Percentiles rank a stretch among this genome's conserved stretches.
Conservation (phyloP, 1,284 basidiomycete species). For the Ustilago loliicola region DNA sequence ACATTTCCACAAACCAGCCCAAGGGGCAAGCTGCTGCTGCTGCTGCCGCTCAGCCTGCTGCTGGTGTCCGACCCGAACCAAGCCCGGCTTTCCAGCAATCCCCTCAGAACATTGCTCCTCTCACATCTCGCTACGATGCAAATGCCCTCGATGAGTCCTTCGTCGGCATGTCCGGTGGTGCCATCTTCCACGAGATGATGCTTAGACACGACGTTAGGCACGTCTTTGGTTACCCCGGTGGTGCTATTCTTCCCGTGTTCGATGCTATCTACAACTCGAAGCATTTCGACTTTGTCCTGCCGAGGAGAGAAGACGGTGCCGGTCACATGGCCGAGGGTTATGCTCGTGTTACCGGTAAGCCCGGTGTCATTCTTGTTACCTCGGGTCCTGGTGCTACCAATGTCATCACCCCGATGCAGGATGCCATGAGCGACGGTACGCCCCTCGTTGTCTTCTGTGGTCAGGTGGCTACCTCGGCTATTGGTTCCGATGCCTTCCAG, state of each 20-base stretch:
- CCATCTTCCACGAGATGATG: constrained; percentile 99
- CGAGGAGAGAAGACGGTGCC: constrained; percentile 96
- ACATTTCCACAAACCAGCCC: constrained; percentile 56
- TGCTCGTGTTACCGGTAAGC: constrained; percentile 95
- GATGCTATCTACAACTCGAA: constrained; percentile 98
- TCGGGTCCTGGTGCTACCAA: constrained; percentile 98
- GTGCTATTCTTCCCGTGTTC: constrained; percentile 97
- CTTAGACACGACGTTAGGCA: constrained; percentile 95
- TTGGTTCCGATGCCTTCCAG: constrained; percentile 98
- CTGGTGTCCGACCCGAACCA: constrained; percentile 58
- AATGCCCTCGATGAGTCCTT: constrained; percentile 74
- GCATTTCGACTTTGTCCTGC: constrained; percentile 95
- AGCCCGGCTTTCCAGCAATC: constrained; percentile 67
- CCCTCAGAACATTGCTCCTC: constrained; percentile 43
- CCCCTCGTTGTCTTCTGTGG: constrained; percentile 96
- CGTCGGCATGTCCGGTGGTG: constrained; percentile 92
- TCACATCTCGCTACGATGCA: constrained; percentile 40
- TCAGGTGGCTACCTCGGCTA: constrained; percentile 97
- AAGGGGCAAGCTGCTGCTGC: constrained; percentile 55
- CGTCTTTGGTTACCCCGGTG: constrained; percentile 97
- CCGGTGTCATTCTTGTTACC: constrained; percentile 96
- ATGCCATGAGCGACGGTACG: constrained; percentile 93
- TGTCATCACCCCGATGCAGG: constrained; percentile 97
- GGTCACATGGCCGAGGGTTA: constrained; percentile 99
- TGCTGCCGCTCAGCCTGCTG: constrained; percentile 37